Evolutionary conservation across 768 basidiomycete species (phyloP).

Genomic region (Kwoniella newhampshirensis): DNA sequence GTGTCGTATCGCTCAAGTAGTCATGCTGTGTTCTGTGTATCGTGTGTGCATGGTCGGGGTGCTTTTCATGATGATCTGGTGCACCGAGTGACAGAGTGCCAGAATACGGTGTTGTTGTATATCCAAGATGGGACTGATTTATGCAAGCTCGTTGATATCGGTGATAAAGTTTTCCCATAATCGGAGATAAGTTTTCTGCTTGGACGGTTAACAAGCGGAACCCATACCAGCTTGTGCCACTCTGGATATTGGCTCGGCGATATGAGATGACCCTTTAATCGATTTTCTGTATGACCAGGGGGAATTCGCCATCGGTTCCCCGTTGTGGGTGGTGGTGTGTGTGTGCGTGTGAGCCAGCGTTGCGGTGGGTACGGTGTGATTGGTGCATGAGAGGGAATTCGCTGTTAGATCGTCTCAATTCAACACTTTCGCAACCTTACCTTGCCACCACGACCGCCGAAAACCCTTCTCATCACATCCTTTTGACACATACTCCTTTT

Average conservation of each 20-base stretch:
- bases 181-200: slow-evolving; percentile 18
- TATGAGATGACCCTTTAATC: slow-evolving; percentile 9
- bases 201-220: neutral
- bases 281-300: neutral
- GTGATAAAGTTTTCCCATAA: slow-evolving; percentile 4
- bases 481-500: slow-evolving; percentile 10
- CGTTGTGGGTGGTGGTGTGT: no score
- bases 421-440: neutral
- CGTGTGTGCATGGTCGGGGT: no score
- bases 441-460: slow-evolving; percentile 9
- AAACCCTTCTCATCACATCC: slow-evolving; percentile 8
- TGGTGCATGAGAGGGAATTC: no score
- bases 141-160: slow-evolving; percentile 15
- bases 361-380: no score
- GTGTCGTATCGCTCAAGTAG: slow-evolving; percentile 40
- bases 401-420: neutral
- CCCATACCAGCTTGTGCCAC: slow-evolving; percentile 10
- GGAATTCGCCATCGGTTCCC: no score
- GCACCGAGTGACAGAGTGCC: no score
- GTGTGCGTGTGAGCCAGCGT: no score
- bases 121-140: no score
- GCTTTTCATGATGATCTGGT: no score
- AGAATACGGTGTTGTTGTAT: slow-evolving; percentile 20
- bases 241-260: neutral
- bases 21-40: neutral